phyloP scores from a whole-genome alignment of 2,329 filamentous ascomycete species.

The Penicillium sp. region DNA sequence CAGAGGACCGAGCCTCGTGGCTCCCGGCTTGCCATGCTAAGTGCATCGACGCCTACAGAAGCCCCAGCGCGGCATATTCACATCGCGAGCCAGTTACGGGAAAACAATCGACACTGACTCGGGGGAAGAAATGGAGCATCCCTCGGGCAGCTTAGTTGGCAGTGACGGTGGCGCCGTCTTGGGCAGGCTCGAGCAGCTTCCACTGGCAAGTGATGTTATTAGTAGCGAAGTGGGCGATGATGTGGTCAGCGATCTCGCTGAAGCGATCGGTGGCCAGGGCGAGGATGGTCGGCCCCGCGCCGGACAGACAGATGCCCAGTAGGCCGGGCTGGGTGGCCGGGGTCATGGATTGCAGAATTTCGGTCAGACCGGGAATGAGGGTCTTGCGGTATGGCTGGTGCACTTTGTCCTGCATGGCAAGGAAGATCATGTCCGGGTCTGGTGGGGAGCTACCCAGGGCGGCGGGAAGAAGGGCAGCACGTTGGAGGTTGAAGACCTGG shows the following conservation, averaged over 20 bases:
- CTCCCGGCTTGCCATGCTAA: not conserved
- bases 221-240: slow-evolving; percentile 71
- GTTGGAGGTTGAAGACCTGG: slow-evolving; percentile 82
- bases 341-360: slow-evolving; percentile 89
- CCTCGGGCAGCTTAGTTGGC: slow-evolving; percentile 14
- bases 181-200: slow-evolving; percentile 84
- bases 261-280: slow-evolving; percentile 91
- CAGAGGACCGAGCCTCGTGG: not conserved
- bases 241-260: slow-evolving; percentile 77
- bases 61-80: not conserved
- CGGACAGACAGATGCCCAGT: slow-evolving; percentile 90
- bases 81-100: not conserved
- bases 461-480: slow-evolving; percentile 86
- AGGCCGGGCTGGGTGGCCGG: slow-evolving; percentile 84
- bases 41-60: not conserved
- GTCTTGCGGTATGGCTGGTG: slow-evolving; percentile 94
- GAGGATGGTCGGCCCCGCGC: slow-evolving; percentile 91
- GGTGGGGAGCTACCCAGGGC: slow-evolving; percentile 88
- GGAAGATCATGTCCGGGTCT: slow-evolving; percentile 89
- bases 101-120: not conserved
- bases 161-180: slow-evolving; percentile 55
- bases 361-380: slow-evolving; percentile 86
- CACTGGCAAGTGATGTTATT: slow-evolving; percentile 73
- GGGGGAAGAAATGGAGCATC: not conserved
- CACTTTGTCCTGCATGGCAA: slow-evolving; percentile 98